Evolutionary conservation across 2,329 filamentous ascomycete genomes (phyloP).

Genomic region (Gnomoniopsis sp.): DNA sequence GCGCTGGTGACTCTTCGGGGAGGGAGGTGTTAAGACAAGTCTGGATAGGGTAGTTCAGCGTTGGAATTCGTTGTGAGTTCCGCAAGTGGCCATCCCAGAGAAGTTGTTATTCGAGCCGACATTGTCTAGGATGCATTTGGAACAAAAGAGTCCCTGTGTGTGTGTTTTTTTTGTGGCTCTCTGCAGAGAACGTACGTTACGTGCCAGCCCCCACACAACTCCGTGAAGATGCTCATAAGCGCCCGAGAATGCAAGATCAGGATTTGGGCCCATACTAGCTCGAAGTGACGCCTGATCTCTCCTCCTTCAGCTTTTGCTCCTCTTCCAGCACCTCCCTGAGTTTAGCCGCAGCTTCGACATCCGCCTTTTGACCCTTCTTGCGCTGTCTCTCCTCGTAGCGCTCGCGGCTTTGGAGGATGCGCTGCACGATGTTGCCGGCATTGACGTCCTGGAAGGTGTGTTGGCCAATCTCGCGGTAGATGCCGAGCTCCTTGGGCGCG

Average conservation of each 20-base stretch:
- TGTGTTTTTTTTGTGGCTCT: no score
- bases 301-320: constrained; percentile 50
- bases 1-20: no score
- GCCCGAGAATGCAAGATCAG: neutral
- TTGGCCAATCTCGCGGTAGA: constrained; percentile 73
- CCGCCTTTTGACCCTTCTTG: constrained; percentile 83
- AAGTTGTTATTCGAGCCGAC: no score
- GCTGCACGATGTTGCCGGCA: constrained; percentile 70
- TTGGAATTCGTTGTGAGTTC: no score
- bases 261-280: neutral
- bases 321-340: constrained; percentile 61
- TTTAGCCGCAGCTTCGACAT: constrained; percentile 65
- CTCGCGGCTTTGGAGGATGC: constrained; percentile 82
- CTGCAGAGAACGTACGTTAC: no score
- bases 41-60: no score
- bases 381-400: constrained; percentile 90
- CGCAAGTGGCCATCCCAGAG: no score
- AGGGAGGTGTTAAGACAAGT: no score
- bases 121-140: no score
- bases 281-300: neutral
- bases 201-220: neutral
- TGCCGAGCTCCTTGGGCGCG: constrained; percentile 75
- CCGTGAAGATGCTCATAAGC: neutral
- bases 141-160: no score
- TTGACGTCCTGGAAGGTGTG: constrained; percentile 79